Evolutionary conservation across 1,284 basidiomycete species (phyloP).

Genomic region (Apiotrichum laibachii): DNA sequence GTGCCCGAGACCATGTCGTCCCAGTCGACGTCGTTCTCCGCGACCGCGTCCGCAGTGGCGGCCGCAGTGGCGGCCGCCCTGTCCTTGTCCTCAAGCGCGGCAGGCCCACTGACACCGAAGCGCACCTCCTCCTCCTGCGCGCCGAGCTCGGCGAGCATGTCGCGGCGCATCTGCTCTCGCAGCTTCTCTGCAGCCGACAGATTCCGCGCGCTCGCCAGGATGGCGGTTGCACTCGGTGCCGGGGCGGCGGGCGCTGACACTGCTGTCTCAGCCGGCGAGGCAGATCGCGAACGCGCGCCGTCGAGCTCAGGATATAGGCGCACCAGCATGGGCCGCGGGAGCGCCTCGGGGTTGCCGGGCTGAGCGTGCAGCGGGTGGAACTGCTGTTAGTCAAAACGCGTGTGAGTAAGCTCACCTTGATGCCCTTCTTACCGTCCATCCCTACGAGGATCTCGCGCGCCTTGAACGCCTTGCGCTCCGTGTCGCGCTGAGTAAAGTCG

Average conservation of each 20-base stretch:
- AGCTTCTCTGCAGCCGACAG: constrained; percentile 40
- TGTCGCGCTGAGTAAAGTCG: constrained; percentile 34
- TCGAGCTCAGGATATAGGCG: constrained; percentile 40
- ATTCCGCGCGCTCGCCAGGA: constrained; percentile 18
- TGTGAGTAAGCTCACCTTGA: constrained; percentile 32
- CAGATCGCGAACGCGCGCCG: constrained; percentile 18
- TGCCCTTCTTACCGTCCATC: constrained; percentile 36
- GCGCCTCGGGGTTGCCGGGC: constrained; percentile 38
- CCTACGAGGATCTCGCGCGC: constrained; percentile 40
- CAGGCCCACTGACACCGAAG: constrained; percentile 20
- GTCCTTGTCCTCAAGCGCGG: constrained; percentile 3
- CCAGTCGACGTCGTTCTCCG: constrained; percentile 31
- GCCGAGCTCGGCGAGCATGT: constrained; percentile 39
- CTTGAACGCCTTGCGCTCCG: constrained; percentile 36
- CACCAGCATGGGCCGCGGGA: constrained; percentile 39
- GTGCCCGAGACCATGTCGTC: constrained; percentile 34
- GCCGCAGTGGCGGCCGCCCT: constrained; percentile 14
- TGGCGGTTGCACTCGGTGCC: not conserved
- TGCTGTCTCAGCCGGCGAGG: constrained; percentile 11
- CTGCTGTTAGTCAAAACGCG: constrained; percentile 21
- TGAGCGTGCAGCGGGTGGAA: constrained; percentile 49
- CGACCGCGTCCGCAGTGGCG: constrained; percentile 14
- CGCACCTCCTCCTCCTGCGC: constrained; percentile 23
- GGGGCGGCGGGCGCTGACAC: not conserved
- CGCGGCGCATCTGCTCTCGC: constrained; percentile 45